Base-by-base conservation (phyloP, 768 basidiomycete genomes). In the Termitomyces sp. region DNA sequence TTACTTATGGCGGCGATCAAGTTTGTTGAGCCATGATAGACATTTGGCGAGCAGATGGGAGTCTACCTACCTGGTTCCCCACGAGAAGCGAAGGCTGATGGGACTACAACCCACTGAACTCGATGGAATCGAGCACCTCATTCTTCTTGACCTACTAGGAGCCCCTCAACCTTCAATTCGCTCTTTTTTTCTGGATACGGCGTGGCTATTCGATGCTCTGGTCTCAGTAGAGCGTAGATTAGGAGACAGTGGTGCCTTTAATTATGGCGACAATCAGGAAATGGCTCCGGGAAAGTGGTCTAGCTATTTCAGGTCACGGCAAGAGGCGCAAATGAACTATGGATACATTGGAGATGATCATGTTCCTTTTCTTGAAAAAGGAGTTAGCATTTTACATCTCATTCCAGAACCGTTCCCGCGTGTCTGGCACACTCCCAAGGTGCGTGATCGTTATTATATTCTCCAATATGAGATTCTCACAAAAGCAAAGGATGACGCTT, bases 141-240 rank as follows among this genome's bases (percentile, higher is more conserved):
- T 99, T 65, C 82, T 99, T 3, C 82, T 99, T 28, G 97, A 99
- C 69, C 83, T 99, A 2, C 77, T 99, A 18, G 97, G 97, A 26
- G 84, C 92, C 8, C 73, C 80, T 2, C 72, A 82, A 53, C 94
- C 97, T 2, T 71, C 66, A 13, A 87, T 99, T 50, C 83, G 82
- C 42, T 93, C 90, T 6, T 97, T 85, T 66, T 98, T 84, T 71
- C 72, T 83, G 6, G 85, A 94, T 55, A 99, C 97, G 0, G 92
- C 88, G 6, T 98, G 97, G 97, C 75, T 99, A 42, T 95, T 92
- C 67, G 89, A 93, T 69, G 78, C 83, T 4, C 75, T 99, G 69
- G 75, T 74, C 4, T 80, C 80, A 45, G 84, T 81, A n/a, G 96
- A 99, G 68, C 68, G 73, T 24, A 77, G 90, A 33, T 74, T 99